Conservation (phyloP, 75 land plant genomes). For the Azolla pinnata region DNA sequence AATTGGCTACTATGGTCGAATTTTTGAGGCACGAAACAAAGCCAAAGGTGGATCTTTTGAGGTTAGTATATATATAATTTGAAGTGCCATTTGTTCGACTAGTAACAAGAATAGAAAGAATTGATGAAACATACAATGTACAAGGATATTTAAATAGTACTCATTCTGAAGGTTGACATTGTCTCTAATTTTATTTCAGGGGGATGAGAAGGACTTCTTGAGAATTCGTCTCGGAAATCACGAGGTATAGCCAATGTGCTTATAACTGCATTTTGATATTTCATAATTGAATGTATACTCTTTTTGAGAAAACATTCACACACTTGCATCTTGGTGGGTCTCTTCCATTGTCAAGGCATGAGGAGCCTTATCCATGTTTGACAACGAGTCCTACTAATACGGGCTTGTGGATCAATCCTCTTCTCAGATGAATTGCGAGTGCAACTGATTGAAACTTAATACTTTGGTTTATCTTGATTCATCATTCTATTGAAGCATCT, state of each 20-base stretch:
- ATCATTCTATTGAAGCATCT: no score
- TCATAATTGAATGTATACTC: no score
- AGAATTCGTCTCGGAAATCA: conserved; percentile 63
- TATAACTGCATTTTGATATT: not conserved
- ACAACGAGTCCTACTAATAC: no score
- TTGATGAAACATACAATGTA: not conserved
- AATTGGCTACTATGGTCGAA: conserved; percentile 97
- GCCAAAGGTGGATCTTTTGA: conserved; percentile 95
- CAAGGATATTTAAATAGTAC: not conserved
- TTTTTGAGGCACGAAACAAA: conserved; percentile 97
- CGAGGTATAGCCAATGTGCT: conserved; percentile 32
- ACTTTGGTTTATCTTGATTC: no score
- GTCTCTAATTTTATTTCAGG: conserved; percentile 37
- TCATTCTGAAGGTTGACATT: no score
- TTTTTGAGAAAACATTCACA: no score
- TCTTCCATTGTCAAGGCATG: no score
- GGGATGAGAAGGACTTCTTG: conserved; percentile 77
- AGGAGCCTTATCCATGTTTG: no score
- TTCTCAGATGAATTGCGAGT: no score
- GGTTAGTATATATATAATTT: conserved; percentile 26
- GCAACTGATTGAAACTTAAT: no score
- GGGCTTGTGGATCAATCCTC: no score
- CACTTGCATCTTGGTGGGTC: no score
- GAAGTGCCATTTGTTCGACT: not conserved
- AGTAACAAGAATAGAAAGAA: not conserved